phyloP scores from a whole-genome alignment of 352 stramenopile species.

The Pythium sukuiense region DNA sequence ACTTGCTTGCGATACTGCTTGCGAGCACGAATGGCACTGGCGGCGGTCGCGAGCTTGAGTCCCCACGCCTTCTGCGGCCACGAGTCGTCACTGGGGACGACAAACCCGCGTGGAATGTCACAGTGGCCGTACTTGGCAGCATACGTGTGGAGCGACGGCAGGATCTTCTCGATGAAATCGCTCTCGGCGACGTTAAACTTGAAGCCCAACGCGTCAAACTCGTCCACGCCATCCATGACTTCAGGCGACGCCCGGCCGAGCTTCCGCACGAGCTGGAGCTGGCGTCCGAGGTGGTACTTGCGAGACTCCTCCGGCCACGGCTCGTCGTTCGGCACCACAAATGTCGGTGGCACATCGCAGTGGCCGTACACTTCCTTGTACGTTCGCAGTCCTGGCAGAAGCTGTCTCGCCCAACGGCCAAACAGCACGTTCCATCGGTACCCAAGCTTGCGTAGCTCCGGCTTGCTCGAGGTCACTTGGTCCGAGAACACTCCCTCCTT shows the following conservation, averaged over 20 bases:
- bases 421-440: slow-evolving; percentile 65
- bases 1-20: slow-evolving; percentile 90
- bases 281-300: slow-evolving; percentile 85
- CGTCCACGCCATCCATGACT: slow-evolving; percentile 47
- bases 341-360: slow-evolving; percentile 73
- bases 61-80: slow-evolving; percentile 87
- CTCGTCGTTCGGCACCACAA: slow-evolving; percentile 55
- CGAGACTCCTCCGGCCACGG: slow-evolving; percentile 74
- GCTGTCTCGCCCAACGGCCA: slow-evolving; percentile 24
- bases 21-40: slow-evolving; percentile 87
- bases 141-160: slow-evolving; percentile 81
- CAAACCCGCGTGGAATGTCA: slow-evolving; percentile 87
- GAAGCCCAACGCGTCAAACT: slow-evolving; percentile 66
- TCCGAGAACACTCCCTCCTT: slow-evolving; percentile 42
- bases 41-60: slow-evolving; percentile 85
- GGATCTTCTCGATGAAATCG: slow-evolving; percentile 42
- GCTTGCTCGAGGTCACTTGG: slow-evolving; percentile 35
- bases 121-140: slow-evolving; percentile 73
- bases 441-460: slow-evolving; percentile 31
- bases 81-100: slow-evolving; percentile 69
- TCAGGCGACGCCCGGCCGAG: slow-evolving; percentile 41
- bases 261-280: slow-evolving; percentile 65
- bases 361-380: slow-evolving; percentile 76
- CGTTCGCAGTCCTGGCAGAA: slow-evolving; percentile 23
- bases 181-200: slow-evolving; percentile 68